Percentiles rank a stretch among this genome's conserved stretches.
These are phyloP conservation scores for Vitis hybrid DNA, from an alignment of 177 flowering plant genomes.

Conservation along the genomic window DNA sequence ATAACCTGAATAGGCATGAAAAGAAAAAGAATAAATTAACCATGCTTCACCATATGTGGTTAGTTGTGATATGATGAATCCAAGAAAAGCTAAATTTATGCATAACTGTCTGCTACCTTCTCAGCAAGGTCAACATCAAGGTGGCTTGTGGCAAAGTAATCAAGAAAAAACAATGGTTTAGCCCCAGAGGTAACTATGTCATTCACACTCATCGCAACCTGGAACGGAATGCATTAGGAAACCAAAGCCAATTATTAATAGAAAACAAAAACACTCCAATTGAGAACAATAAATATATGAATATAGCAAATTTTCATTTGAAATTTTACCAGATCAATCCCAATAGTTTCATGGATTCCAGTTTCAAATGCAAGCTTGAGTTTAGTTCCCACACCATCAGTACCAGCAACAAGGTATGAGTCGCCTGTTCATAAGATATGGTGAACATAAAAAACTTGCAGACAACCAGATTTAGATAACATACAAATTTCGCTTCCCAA, in stretches of 20 bases:
- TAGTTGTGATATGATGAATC: too few relatives aligned
- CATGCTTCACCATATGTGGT: neutral
- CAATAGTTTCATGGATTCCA: conserved; percentile 93
- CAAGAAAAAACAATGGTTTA: conserved; percentile 90
- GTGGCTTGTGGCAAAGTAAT: conserved; percentile 92
- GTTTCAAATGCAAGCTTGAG: conserved; percentile 96
- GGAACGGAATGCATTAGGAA: conserved; percentile 14
- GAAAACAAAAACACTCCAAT: neutral
- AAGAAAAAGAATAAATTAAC: neutral
- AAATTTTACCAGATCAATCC: conserved; percentile 84
- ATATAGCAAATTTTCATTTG: neutral
- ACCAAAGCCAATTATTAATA: neutral
- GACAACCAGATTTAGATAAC: too few relatives aligned
- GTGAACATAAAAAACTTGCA: too few relatives aligned
- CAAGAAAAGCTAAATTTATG: neutral
- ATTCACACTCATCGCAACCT: conserved; percentile 99
- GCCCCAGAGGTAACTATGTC: conserved; percentile 98
- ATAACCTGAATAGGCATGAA: conserved; percentile 55
- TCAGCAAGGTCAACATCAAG: conserved; percentile 99
- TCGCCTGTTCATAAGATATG: conserved; percentile 53
- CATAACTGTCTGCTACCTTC: conserved; percentile 45
- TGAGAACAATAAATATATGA: too few relatives aligned
- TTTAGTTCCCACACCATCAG: conserved; percentile 98
- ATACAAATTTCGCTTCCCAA: too few relatives aligned
- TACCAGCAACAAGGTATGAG: conserved; percentile 95